Percentiles rank a stretch among this genome's conserved stretches.
phyloP scores from a whole-genome alignment of 2,329 filamentous ascomycete species.

The Pseudogymnoascus sp. region DNA sequence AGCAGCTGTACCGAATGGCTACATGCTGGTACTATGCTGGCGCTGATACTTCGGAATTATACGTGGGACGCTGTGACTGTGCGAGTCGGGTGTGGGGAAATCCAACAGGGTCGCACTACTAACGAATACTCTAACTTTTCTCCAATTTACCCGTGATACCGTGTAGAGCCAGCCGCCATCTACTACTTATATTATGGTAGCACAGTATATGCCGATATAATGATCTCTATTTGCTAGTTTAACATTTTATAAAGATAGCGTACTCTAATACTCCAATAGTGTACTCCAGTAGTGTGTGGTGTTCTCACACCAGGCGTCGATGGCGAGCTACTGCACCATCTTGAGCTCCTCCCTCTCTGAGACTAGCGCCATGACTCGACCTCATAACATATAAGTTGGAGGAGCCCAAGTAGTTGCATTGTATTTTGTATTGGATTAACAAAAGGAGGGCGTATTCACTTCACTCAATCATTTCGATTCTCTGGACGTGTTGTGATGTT shows the following conservation, averaged over 20 bases:
- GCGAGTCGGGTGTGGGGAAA: neutral
- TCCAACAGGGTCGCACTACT: neutral
- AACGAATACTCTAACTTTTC: neutral
- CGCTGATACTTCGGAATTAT: neutral
- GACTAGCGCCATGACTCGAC: neutral
- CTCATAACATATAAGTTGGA: neutral
- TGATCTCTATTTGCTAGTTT: neutral
- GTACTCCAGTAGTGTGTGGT: neutral
- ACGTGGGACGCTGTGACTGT: neutral
- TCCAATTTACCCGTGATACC: neutral
- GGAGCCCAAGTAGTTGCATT: neutral
- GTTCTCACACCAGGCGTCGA: neutral
- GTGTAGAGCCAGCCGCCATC: neutral
- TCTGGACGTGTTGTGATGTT: neutral
- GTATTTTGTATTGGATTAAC: neutral
- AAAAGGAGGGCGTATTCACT: neutral
- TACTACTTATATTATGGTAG: neutral
- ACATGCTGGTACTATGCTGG: neutral
- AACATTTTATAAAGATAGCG: neutral
- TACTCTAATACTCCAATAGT: neutral
- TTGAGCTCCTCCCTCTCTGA: constrained; percentile 1
- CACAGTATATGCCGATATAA: neutral
- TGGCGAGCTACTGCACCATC: neutral
- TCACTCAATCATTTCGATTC: neutral
- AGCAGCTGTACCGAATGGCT: neutral